Evolutionary conservation across 179 eudicot genomes (phyloP).

Genomic region (Heliamphora pulchella): DNA sequence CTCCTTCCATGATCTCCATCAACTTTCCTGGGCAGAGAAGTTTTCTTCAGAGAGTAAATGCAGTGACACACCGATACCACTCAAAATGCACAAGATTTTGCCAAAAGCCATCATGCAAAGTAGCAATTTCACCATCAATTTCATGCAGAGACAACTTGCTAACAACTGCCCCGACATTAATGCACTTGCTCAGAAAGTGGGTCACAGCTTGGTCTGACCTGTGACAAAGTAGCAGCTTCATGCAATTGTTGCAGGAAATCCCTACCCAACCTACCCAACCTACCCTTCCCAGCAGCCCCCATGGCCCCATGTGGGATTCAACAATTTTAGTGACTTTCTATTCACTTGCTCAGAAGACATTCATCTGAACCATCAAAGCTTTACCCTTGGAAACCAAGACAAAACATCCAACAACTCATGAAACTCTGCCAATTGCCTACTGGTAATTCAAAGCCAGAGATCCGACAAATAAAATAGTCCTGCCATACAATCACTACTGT

Average conservation of each 20-base stretch:
- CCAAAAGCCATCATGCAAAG: neutral
- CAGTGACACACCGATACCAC: no score
- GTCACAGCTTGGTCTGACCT: neutral
- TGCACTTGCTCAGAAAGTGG: neutral
- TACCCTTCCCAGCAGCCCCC: neutral
- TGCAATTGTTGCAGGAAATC: neutral
- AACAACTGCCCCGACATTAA: neutral
- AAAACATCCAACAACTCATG: neutral
- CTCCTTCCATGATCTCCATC: no score
- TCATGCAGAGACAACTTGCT: neutral
- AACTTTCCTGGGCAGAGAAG: no score
- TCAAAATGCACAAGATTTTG: neutral
- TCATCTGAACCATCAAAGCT: neutral
- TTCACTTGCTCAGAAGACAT: neutral
- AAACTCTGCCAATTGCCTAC: neutral
- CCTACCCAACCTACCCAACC: constrained; percentile 1
- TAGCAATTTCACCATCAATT: neutral
- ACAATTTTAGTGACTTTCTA: neutral
- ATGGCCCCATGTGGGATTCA: neutral
- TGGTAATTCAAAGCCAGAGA: neutral
- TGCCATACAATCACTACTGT: neutral
- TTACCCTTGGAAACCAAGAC: neutral
- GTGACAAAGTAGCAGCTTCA: neutral
- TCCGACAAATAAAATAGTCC: neutral
- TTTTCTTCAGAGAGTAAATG: no score